Percentiles rank a stretch among this genome's conserved stretches.
phyloP scores from a whole-genome alignment of 2,329 filamentous ascomycete species.

The Alternaria tenuissima region DNA sequence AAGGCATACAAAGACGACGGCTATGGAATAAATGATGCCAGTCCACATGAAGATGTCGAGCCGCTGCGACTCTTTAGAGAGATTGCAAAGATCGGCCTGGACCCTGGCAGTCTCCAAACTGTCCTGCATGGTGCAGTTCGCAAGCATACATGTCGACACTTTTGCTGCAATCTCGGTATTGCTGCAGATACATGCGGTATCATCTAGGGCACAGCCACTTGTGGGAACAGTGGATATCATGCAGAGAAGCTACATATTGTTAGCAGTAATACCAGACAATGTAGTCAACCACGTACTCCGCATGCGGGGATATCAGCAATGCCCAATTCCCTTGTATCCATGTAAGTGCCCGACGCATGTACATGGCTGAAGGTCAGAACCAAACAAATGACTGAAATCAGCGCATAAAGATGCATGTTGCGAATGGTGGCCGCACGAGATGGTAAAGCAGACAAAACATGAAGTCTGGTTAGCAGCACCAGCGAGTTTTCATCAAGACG shows the following conservation, averaged over 20 bases:
- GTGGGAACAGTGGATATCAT: constrained; percentile 21
- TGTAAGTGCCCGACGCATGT: neutral
- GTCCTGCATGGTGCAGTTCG: constrained; percentile 36
- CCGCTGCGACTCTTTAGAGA: constrained; percentile 24
- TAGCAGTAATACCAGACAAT: neutral
- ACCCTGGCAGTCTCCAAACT: constrained; percentile 29
- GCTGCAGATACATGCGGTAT: constrained; percentile 28
- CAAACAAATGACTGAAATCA: constrained; percentile 2
- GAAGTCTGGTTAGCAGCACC: neutral
- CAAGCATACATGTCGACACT: constrained; percentile 26
- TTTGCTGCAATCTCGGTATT: constrained; percentile 12
- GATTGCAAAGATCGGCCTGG: constrained; percentile 29
- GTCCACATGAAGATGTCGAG: constrained; percentile 13
- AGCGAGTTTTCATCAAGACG: neutral
- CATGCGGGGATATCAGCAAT: constrained; percentile 30
- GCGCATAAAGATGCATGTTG: constrained; percentile 8
- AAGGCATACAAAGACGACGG: constrained; percentile 21
- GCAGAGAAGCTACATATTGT: constrained; percentile 25
- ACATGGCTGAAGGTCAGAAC: constrained; percentile 4
- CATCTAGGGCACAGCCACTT: constrained; percentile 24
- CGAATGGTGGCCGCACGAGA: neutral
- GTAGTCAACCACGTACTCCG: constrained; percentile 19
- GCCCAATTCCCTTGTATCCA: constrained; percentile 12
- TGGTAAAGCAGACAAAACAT: neutral
- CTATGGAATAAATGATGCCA: constrained; percentile 22